Evolutionary conservation across 2,329 filamentous ascomycete species (phyloP), one percentile per base, ranked within the genome.

Genomic region (Cladosporium halotolerans): DNA sequence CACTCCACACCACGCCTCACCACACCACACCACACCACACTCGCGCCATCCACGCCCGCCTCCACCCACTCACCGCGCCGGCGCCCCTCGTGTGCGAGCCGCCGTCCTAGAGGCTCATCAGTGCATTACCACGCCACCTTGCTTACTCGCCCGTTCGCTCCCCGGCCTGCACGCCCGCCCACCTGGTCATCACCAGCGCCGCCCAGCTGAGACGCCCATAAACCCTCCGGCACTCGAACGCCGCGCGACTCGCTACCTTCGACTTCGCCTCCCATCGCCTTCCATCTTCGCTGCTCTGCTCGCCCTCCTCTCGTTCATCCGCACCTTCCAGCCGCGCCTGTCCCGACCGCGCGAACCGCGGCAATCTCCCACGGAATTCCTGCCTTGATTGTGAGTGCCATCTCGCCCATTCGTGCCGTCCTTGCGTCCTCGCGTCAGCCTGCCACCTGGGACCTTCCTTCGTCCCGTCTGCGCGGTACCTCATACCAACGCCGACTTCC

Each of bases 401-500:
- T 34, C 28, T 19, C 14, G 18, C n/a, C 36, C 38, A 41, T 40
- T 46, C 43, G 40, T 46, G 36, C 36, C 36, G 43, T 47, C 50
- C 50, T 53, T 53, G 50, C 50, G 14, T 52, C 43, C 40, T 23
- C 31, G 19, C 43, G 34, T 41, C 23, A 28, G 38, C 36, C 50
- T 52, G 41, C 42, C 10, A 14, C 40, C 42, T 53, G 50, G 43
- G 38, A n/a, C 43, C 41, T 53, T 47, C 50, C 50, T 45, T 42
- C 44, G 42, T 53, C 43, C 50, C 50, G 46, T 36, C 44, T n/a
- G 41, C 11, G 16, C 44, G 43, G 50, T 41, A 53, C 50, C 50
- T 53, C 43, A 52, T 53, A 34, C 50, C 50, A 45, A 46, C 36
- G 18, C 50, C 50, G 42, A 46, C 50, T 46, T 38, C 8, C 41